Percentiles rank a stretch among this genome's conserved stretches.
Conservation (phyloP, 768 basidiomycete species). For the Sarcomyxa edulis region DNA sequence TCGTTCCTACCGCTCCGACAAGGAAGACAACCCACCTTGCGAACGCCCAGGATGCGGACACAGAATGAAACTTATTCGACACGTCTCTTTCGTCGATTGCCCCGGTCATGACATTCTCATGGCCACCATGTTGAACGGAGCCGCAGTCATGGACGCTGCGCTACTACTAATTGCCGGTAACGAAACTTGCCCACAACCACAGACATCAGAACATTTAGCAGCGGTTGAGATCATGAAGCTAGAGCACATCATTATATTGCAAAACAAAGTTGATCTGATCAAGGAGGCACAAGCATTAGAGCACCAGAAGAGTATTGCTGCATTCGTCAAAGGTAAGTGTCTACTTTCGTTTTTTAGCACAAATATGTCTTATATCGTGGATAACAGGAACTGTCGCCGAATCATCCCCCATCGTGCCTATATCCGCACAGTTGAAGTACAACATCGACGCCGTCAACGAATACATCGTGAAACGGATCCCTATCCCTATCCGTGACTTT, state of each 20-base stretch:
- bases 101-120: slow-evolving; percentile 99
- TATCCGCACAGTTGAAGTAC: slow-evolving; percentile 97
- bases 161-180: slow-evolving; percentile 94
- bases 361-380: not conserved
- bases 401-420: slow-evolving; percentile 95
- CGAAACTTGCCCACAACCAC: slow-evolving; percentile 98
- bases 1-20: slow-evolving; percentile 88
- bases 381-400: slow-evolving; percentile 88
- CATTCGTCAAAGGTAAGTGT: slow-evolving; percentile 85
- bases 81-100: slow-evolving; percentile 98
- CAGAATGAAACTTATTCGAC: slow-evolving; percentile 87
- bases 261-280: slow-evolving; percentile 98
- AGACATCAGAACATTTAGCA: slow-evolving; percentile 97
- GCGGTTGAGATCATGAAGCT: slow-evolving; percentile 99
- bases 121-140: slow-evolving; percentile 99
- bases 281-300: slow-evolving; percentile 92
- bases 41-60: slow-evolving; percentile 90
- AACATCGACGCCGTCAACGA: slow-evolving; percentile 99
- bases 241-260: slow-evolving; percentile 94
- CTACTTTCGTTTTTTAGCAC: not conserved
- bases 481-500: slow-evolving; percentile 93
- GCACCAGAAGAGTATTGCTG: slow-evolving; percentile 92
- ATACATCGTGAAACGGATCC: slow-evolving; percentile 95
- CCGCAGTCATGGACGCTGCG: slow-evolving; percentile 99
- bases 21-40: slow-evolving; percentile 91